Evolutionary conservation across 176 grass and related monocot species (phyloP).

Genomic region (Ensete glaucum): DNA sequence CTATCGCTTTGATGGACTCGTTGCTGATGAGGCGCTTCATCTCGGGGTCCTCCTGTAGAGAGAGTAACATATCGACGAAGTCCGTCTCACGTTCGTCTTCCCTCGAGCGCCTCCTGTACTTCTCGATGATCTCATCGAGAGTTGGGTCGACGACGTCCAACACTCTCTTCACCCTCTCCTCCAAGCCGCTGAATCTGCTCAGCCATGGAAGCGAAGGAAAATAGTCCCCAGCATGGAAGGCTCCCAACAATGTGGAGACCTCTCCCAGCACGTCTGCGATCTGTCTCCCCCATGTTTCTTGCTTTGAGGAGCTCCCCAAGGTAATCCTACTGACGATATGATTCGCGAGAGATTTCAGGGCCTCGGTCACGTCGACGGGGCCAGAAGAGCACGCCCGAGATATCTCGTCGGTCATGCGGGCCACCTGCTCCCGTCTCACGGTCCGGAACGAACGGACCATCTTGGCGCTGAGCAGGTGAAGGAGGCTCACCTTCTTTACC

Average conservation of each 20-base stretch:
- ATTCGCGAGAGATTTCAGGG: neutral
- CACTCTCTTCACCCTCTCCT: neutral
- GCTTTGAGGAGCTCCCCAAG: neutral
- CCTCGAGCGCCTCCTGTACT: neutral
- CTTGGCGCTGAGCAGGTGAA: conserved; percentile 10
- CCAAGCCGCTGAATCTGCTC: neutral
- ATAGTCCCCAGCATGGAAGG: neutral
- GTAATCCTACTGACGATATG: neutral
- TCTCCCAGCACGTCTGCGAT: neutral
- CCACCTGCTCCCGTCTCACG: neutral
- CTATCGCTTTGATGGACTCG: neutral
- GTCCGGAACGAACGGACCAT: neutral
- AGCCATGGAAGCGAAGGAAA: neutral
- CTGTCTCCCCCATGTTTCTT: neutral
- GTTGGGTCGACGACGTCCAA: neutral
- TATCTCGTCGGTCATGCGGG: neutral
- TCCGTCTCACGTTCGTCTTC: neutral
- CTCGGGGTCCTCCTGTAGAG: neutral
- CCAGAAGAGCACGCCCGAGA: neutral
- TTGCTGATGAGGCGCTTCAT: neutral
- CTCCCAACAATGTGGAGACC: neutral
- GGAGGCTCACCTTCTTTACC: neutral
- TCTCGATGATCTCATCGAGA: neutral
- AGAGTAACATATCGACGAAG: conserved; percentile 1
- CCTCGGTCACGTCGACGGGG: neutral